These are phyloP conservation scores for Plectranthus barbatus DNA, from an alignment of 257 asterid species.

Conservation along the genomic window DNA sequence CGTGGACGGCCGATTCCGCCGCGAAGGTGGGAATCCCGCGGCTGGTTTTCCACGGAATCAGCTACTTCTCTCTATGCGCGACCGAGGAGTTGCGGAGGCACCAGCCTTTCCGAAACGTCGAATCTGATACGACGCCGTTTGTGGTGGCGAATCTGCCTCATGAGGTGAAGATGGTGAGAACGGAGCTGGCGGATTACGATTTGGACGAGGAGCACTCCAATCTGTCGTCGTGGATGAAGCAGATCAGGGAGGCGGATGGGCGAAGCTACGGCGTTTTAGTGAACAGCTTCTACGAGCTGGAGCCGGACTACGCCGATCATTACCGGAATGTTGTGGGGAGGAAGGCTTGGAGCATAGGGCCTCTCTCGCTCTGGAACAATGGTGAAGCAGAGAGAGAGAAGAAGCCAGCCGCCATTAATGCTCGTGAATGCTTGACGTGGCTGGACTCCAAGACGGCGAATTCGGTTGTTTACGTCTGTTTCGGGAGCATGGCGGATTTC, in stretches of 20 bases:
- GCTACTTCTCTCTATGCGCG: slow-evolving; percentile 26
- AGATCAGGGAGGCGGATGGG: slow-evolving; percentile 14
- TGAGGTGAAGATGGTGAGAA: slow-evolving; percentile 9
- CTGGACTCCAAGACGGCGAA: slow-evolving; percentile 26
- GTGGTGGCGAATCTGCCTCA: slow-evolving; percentile 27
- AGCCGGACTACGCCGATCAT: slow-evolving; percentile 32
- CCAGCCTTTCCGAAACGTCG: slow-evolving; percentile 19
- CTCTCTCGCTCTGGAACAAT: slow-evolving; percentile 30
- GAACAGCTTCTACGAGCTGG: slow-evolving; percentile 48
- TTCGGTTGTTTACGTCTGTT: slow-evolving; percentile 30
- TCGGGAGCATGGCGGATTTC: slow-evolving; percentile 24
- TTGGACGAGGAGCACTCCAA: not conserved
- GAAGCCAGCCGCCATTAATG: not conserved
- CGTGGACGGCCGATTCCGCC: slow-evolving; percentile 45
- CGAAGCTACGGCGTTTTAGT: slow-evolving; percentile 32
- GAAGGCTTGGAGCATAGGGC: slow-evolving; percentile 42
- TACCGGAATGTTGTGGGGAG: slow-evolving; percentile 22
- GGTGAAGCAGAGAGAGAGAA: too few species aligned
- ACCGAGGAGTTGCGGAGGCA: slow-evolving; percentile 9
- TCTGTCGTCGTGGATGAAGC: not conserved
- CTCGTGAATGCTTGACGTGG: slow-evolving; percentile 29
- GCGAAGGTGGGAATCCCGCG: slow-evolving; percentile 48
- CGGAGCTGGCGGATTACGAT: slow-evolving; percentile 8
- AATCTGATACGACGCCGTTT: slow-evolving; percentile 20
- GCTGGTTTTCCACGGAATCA: slow-evolving; percentile 35